Evolutionary conservation across 192 early-diverging fungal species (phyloP).

Genomic region (Podila horticola): DNA sequence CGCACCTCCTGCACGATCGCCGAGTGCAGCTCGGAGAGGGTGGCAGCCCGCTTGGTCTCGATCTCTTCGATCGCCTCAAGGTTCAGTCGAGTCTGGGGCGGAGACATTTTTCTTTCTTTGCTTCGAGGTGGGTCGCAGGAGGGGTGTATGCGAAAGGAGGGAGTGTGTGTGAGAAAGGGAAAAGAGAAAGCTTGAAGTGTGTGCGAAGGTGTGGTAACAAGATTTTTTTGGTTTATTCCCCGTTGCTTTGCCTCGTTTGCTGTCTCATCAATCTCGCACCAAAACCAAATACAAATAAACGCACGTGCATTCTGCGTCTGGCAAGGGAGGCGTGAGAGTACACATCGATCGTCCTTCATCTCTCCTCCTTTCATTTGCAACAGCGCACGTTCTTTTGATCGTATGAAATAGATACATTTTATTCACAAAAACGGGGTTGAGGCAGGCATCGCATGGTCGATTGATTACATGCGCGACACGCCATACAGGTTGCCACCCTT

Average conservation of each 20-base stretch:
- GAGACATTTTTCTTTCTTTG: no score
- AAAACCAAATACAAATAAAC: no score
- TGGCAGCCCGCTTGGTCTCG: background rate
- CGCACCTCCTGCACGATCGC: conserved; percentile 29
- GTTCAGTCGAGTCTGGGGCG: background rate
- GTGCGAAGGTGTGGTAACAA: background rate
- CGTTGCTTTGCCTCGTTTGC: no score
- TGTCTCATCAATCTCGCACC: no score
- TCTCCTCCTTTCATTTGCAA: no score
- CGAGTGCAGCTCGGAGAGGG: conserved; percentile 10
- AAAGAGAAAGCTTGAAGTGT: background rate
- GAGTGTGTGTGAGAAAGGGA: background rate
- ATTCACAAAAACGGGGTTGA: background rate
- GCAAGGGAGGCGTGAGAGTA: no score
- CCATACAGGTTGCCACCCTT: conserved; percentile 71
- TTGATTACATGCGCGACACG: conserved; percentile 67
- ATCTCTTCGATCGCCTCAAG: conserved; percentile 13
- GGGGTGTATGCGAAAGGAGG: background rate
- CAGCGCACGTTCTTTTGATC: no score
- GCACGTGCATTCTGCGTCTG: no score
- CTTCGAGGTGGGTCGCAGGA: background rate
- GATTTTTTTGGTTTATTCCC: no score
- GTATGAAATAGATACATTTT: no score
- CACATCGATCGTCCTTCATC: no score
- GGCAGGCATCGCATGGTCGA: background rate